A percentile compares a stretch with the other conserved stretches of the same genome.
Evolutionary conservation across 257 asterid species (phyloP).

Genomic region (Linaria vulgaris): DNA sequence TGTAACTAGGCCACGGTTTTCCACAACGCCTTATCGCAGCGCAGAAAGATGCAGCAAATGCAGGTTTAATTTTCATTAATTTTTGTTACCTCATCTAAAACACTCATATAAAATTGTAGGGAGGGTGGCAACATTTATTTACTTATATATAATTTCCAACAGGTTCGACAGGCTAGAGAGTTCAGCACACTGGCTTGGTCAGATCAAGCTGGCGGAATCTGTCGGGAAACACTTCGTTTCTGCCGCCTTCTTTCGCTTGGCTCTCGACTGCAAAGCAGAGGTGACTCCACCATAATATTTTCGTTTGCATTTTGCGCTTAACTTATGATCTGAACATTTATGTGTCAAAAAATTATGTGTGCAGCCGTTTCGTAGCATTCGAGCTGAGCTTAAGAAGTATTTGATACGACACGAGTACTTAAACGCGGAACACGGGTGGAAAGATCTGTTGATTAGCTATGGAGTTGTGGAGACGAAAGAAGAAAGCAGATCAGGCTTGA

Average conservation of each 20-base stretch:
- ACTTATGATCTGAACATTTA: not conserved
- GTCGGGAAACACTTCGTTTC: constrained; percentile 65
- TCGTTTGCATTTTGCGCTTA: not conserved
- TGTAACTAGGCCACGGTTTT: constrained; percentile 29
- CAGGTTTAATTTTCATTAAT: constrained; percentile 34
- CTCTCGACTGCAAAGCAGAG: constrained; percentile 72
- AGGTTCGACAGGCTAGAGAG: constrained; percentile 61
- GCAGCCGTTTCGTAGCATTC: constrained; percentile 57
- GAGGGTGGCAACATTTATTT: too few relatives aligned
- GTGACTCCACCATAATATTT: constrained; percentile 24
- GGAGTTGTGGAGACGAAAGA: constrained; percentile 45
- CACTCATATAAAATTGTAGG: too few relatives aligned
- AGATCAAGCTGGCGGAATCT: constrained; percentile 69
- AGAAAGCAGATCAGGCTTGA: constrained; percentile 17
- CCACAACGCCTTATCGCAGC: constrained; percentile 54
- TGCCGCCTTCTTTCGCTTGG: constrained; percentile 60
- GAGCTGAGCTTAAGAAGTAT: constrained; percentile 65
- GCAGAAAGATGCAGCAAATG: constrained; percentile 83
- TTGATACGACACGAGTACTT: constrained; percentile 55
- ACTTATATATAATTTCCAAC: too few relatives aligned
- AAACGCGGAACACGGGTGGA: constrained; percentile 54
- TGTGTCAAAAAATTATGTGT: constrained; percentile 6
- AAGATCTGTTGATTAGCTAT: constrained; percentile 39
- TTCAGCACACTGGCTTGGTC: constrained; percentile 70
- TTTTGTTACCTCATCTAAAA: too few relatives aligned